Evolutionary conservation across 495 filamentous ascomycete species (phyloP).

Genomic region (Neurospora cerealis): DNA sequence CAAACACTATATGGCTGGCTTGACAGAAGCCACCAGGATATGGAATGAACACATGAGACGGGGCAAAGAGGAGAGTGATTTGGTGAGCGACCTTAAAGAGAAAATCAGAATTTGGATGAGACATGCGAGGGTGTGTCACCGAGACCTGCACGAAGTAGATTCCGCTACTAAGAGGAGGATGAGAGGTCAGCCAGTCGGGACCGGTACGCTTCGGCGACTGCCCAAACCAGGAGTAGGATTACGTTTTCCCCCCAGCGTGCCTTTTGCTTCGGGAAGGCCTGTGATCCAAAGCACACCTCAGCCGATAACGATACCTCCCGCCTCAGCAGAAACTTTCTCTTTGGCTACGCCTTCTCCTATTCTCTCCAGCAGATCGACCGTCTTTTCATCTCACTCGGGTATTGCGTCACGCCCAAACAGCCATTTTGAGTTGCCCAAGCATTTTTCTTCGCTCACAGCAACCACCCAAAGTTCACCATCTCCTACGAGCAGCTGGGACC

Average conservation of each 20-base stretch:
- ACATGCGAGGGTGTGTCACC: conserved; percentile 8
- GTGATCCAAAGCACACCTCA: background rate
- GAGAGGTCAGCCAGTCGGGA: background rate
- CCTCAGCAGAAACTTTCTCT: background rate
- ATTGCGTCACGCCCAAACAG: background rate
- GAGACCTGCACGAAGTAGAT: conserved; percentile 3
- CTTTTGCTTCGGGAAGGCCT: background rate
- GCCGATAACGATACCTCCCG: background rate
- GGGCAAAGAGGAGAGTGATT: conserved; percentile 5
- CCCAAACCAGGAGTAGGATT: background rate
- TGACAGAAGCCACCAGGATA: conserved; percentile 12
- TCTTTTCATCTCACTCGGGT: background rate
- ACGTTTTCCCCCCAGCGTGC: background rate
- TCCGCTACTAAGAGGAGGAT: conserved; percentile 6
- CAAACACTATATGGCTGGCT: background rate
- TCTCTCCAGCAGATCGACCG: background rate
- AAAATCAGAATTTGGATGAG: conserved; percentile 2
- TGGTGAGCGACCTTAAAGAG: conserved; percentile 1
- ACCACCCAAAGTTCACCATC: background rate
- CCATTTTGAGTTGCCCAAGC: background rate
- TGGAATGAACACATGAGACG: conserved; percentile 19
- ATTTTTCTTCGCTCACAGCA: background rate
- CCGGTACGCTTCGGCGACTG: background rate
- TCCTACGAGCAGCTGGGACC: background rate
- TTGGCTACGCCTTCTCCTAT: background rate